These are phyloP conservation scores for Apiospora phragmitis DNA, from an alignment of 2,329 filamentous ascomycete genomes.

Conservation along the genomic window DNA sequence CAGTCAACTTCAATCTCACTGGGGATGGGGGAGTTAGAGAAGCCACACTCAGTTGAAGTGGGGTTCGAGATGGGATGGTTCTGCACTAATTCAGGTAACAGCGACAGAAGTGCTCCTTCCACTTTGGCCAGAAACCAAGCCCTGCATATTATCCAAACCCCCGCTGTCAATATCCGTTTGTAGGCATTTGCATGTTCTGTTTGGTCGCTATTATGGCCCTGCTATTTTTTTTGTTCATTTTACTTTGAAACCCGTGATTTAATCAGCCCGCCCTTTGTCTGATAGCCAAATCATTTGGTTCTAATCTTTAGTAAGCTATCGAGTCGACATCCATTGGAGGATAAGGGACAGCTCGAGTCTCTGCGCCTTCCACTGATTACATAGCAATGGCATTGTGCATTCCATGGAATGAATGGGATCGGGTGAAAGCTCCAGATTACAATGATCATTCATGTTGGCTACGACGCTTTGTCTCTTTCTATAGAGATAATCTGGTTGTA, in stretches of 20 bases:
- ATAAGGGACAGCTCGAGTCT: not conserved
- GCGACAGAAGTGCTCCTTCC: not conserved
- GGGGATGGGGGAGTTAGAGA: not conserved
- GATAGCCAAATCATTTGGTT: not conserved
- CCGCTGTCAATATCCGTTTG: no score
- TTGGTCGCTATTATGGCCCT: no score
- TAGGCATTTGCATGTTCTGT: no score
- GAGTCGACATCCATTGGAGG: not conserved
- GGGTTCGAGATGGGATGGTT: not conserved
- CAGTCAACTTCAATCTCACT: not conserved
- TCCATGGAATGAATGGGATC: not conserved
- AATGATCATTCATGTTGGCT: not conserved
- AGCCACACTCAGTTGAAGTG: not conserved
- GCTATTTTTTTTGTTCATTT: no score
- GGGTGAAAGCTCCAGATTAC: no score
- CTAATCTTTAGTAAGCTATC: not conserved
- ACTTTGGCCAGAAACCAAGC: not conserved
- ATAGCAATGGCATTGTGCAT: not conserved
- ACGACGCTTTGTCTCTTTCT: not conserved
- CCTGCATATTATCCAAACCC: not conserved
- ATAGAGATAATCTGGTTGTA: not conserved
- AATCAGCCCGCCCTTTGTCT: not conserved
- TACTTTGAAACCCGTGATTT: no score
- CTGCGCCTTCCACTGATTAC: not conserved
- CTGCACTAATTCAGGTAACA: not conserved